Conservation (phyloP, 1,284 basidiomycete genomes). For the Leccinum huronense region DNA sequence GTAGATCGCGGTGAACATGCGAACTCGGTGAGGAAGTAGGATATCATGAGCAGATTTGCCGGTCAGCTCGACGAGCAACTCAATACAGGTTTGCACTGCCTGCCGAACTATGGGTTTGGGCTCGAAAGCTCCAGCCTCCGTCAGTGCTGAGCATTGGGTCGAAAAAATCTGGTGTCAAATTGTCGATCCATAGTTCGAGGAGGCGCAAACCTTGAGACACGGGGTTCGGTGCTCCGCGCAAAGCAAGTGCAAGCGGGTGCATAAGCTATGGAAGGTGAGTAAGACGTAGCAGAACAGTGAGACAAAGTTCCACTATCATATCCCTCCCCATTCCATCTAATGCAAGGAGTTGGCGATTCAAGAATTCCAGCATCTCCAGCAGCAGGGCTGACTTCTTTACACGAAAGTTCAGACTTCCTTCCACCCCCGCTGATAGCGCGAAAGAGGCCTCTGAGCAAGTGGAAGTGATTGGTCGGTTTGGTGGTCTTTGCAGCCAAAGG, state of each 20-base stretch:
- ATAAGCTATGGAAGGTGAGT: constrained; percentile 96
- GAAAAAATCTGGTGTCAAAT: constrained; percentile 96
- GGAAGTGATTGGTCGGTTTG: constrained; percentile 92
- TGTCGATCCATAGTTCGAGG: constrained; percentile 99
- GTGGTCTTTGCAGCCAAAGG: constrained; percentile 89
- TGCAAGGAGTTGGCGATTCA: constrained; percentile 87
- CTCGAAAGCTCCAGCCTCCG: constrained; percentile 94
- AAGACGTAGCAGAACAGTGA: constrained; percentile 94
- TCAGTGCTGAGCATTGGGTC: constrained; percentile 97
- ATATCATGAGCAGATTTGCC: constrained; percentile 76
- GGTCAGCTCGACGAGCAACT: constrained; percentile 75
- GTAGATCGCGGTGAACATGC: constrained; percentile 88
- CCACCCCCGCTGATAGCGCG: constrained; percentile 94
- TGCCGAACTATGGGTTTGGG: constrained; percentile 85
- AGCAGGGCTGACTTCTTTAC: constrained; percentile 96
- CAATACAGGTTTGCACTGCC: constrained; percentile 82
- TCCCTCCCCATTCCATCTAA: constrained; percentile 78
- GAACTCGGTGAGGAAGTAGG: constrained; percentile 82
- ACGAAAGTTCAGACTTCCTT: constrained; percentile 91
- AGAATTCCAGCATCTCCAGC: constrained; percentile 94
- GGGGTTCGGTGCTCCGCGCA: constrained; percentile 86
- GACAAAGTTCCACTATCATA: constrained; percentile 95
- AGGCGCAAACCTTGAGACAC: constrained; percentile 96
- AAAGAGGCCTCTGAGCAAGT: constrained; percentile 93
- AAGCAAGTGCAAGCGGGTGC: constrained; percentile 92